Base-by-base conservation (phyloP, 352 stramenopile genomes). In the Phytophthora ohioensis region DNA sequence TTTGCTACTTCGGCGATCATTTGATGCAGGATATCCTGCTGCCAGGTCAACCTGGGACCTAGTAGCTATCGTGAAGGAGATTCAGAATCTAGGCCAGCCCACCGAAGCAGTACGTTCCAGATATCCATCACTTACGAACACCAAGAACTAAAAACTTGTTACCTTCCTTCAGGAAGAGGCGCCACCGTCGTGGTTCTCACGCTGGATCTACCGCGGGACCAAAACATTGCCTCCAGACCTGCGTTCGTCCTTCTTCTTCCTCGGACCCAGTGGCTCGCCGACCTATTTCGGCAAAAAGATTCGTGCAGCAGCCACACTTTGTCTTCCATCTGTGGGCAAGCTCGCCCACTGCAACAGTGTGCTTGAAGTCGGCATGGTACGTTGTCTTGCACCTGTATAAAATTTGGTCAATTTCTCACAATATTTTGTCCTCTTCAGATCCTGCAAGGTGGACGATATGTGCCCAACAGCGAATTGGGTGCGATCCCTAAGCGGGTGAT, bases 1-100 rank as follows among this genome's bases (percentile, higher is more conserved):
- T 89, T 36, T 86, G 79, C 69, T 89, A 85, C 61, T 82, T 89
- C 60, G 78, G 81, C 3, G 77, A 89, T 57, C 81, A 89, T 48
- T 47, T 86, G 7, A 43, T 85, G 60, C 79, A 87, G 30, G 78
- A 89, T 52, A 67, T 85, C 17, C 53, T 81, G 11, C 57, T 78
- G 12, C 78, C 79, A 45, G 55, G 5, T 67, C 52, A n/a, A 60
- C 55, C 12, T 89, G 81, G 81, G 81, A 87, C 41, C 54, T 81
- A 1, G 65, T 89, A 5, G 76, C 81, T 3, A 64, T 89, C 54
- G 69, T 89, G 32, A 79, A 84, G 62, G 81, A 87, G 55, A 82
- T 83, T 51, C 72, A 75, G 45, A 71, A 79, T 46, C 38, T 87
- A 3, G 75, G 80, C 52, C 76, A 80, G 36, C 55, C 69, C 17